Base-by-base conservation (phyloP, 352 stramenopile genomes). In the Globisporangium iwayamae region DNA sequence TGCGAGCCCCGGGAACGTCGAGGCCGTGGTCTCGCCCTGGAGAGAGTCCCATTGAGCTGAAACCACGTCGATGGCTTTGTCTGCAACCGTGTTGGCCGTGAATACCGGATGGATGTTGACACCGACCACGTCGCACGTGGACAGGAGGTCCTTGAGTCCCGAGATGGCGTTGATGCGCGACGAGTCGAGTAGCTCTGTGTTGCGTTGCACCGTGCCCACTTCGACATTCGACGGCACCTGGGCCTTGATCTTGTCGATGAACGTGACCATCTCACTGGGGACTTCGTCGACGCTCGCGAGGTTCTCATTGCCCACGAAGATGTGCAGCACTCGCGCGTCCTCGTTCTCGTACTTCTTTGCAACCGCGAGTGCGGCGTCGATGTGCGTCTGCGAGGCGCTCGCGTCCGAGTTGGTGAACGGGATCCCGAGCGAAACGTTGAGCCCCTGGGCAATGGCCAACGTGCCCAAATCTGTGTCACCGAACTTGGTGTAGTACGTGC, bases 51-150 rank as follows among this genome's bases (percentile, higher is more conserved):
- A 90, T 63, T 90, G 62, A 10, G 64, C 56, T 3, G 68, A 63
- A 10, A 84, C 58, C 46, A 81, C 45, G 20, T 70, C 66, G 30
- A 93, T 83, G 28, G 78, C 81, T 28, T 71, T 76, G 1, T 62
- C 57, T 5, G 60, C 77, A 0, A 52, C 69, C 3, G 71, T 77
- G 59, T 68, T 58, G 14, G 69, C 48, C 18, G 65, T 77, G 71
- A 91, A 93, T 14, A 84, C 75, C 0, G 79, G 77, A 65, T 90
- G 81, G 56, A 91, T 87, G 75, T 91, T 90, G 60, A 89, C 83
- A 36, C 81, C 83, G 28, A 89, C 62, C 43, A 84, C 69, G 57
- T 93, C 81, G 66, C 78, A 87, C 11, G 62, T 70, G 3, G 56
- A 48, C 22, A 90, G 65, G n/a, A 93, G 68, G 56, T 81, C 73